phyloP scores from a whole-genome alignment of 2,329 filamentous ascomycete genomes.

The Tolypocladium tropicale region DNA sequence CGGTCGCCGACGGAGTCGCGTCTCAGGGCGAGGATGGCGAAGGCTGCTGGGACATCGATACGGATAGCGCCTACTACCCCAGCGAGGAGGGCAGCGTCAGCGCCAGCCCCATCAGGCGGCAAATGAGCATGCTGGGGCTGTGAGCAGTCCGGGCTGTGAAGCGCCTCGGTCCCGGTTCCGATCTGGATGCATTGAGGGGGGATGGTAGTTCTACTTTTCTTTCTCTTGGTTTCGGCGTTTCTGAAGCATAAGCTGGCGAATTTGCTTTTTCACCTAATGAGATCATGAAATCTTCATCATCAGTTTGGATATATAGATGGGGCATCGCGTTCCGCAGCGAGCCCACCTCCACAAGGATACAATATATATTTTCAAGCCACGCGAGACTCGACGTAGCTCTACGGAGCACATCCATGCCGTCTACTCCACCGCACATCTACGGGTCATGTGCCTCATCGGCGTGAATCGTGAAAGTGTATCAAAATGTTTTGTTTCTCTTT shows the following conservation, averaged over 20 bases:
- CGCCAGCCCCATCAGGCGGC: conserved; percentile 57
- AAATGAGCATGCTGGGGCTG: conserved; percentile 60
- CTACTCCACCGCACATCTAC: background rate
- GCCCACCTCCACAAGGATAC: background rate
- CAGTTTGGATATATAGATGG: background rate
- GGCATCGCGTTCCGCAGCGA: background rate
- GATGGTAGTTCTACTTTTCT: background rate
- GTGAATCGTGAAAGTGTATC: too few relatives aligned
- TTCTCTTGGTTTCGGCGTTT: background rate
- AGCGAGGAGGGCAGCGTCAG: conserved; percentile 63
- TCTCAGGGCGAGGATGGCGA: conserved; percentile 43
- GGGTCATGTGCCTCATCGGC: too few relatives aligned
- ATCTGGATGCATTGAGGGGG: background rate
- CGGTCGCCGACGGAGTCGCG: conserved; percentile 19
- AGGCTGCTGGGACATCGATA: conserved; percentile 87
- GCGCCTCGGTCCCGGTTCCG: background rate
- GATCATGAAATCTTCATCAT: background rate
- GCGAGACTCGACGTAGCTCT: background rate
- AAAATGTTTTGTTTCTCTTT: background rate
- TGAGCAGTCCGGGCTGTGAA: conserved; percentile 6
- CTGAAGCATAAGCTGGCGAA: background rate
- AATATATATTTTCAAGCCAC: background rate
- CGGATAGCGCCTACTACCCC: conserved; percentile 62
- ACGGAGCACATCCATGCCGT: background rate
- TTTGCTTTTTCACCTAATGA: background rate